Evolutionary conservation across 768 basidiomycete species (phyloP).

Genomic region (Boletus sensibilis): DNA sequence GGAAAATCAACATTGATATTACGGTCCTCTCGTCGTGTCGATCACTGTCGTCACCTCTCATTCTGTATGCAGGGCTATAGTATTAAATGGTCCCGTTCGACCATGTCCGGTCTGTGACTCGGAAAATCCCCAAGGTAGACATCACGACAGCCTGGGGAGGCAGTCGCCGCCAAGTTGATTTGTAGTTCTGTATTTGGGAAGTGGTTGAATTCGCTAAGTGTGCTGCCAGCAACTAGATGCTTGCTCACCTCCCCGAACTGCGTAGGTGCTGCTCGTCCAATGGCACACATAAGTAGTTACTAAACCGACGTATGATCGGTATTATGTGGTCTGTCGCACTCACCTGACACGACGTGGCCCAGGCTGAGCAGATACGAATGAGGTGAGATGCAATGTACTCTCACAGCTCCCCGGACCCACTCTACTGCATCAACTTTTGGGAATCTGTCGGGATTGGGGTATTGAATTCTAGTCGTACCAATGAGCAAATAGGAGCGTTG

Average conservation of each 20-base stretch:
- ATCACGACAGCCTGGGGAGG: not conserved
- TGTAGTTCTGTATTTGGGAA: not conserved
- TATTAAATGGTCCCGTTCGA: not conserved
- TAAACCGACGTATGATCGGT: not conserved
- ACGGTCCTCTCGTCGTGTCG: not conserved
- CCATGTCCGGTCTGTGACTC: not conserved
- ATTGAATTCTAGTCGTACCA: not conserved
- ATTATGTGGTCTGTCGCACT: not conserved
- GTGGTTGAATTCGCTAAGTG: not conserved
- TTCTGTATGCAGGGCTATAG: not conserved
- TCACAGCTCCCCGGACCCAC: not conserved
- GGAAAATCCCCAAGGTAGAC: not conserved
- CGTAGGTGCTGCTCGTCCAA: not conserved
- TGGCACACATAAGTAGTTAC: not conserved
- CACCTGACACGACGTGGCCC: not conserved
- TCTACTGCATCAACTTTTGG: not conserved
- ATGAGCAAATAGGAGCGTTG: not conserved
- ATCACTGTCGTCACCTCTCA: not conserved
- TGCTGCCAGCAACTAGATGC: not conserved
- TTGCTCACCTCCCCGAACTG: not conserved
- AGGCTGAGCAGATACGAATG: not conserved
- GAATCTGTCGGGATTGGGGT: not conserved
- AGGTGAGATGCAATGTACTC: not conserved
- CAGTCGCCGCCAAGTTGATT: not conserved
- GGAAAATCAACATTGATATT: conserved; percentile 9